Evolutionary conservation across 129 eudicot species (phyloP), one percentile per base, ranked within the genome.

Genomic region (Saussurea involucrata): DNA sequence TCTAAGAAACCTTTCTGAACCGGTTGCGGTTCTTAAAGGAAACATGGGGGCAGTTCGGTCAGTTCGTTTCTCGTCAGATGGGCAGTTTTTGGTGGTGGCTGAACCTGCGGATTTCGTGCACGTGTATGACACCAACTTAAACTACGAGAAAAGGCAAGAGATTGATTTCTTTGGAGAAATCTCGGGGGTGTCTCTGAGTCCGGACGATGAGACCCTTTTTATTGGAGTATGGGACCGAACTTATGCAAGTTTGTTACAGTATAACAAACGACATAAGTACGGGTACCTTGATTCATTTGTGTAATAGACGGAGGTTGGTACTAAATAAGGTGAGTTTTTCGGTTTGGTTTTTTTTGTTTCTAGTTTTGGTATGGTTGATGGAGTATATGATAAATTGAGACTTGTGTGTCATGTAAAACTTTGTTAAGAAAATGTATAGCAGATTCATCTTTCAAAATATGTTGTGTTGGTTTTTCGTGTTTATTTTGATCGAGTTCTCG

Each of bases 191-290:
- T 87, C 92, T 33, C 68, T 92, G 18, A 92, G 98, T 55, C 96
- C 96, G 3, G 98, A 92, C 8, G 81, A 84, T 13, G 97, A 90
- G 80, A 80, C 92, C 4, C 84, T 93, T 11, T 91, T 74, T 44
- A 76, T 93, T 33, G 98, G 98, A n/a, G 80, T 93, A 12, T 93
- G 98, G 98, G 97, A 93, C 73, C 84, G 98, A 44, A 93, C 96
- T 20, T 90, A 90, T 31, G 98, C 90, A 0, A 93, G 98, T 83
- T 77, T 93, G 85, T 77, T 93, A n/a, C 92, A 91, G 74, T 93
- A 86, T 76, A 85, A 87, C 75, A 76, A 86, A 70, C 78, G 81
- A 13, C 87, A 76, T 65, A 75, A 71, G 33, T 83, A 83, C 57
- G 84, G 78, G 2, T 93, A 93, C 84, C 82, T 85, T 44, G 97